Base-by-base conservation (phyloP, 176 grass and related monocot species). In the Eremochloa ophiuroides region DNA sequence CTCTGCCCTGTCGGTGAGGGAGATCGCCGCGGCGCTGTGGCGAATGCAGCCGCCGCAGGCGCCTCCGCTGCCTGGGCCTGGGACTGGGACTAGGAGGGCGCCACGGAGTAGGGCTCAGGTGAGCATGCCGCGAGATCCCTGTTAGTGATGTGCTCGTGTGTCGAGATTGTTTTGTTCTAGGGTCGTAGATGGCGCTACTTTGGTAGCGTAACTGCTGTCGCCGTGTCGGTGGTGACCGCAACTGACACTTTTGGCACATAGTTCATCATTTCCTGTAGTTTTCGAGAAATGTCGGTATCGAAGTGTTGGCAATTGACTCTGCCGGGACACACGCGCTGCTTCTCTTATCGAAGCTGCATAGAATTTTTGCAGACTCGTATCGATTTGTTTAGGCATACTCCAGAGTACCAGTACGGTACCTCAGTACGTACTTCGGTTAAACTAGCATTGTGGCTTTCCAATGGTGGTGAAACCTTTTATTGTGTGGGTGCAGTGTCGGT, bases 21-120 rank as follows among this genome's bases (percentile, higher is more conserved):
- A 83, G 82, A 84, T 94, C 37, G 91, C 78, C 33, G 71, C 77
- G 27, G 87, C 77, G 62, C 69, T 89, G 37, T 89, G 87, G 87
- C 77, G 73, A 46, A 42, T 81, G 82, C 87, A 81, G 70, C 82
- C 64, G 8, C 47, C 34, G 41, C 80, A 60, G 69, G 40, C 33
- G 33, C 33, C 58, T 30, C 71, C 71, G 26, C 83, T 50, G 11
- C 25, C 1, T 14, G 87, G 31, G 41, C 6, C 51, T 31, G 77
- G 40, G 23, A 44, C 34, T n/a, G n/a, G n/a, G n/a, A n/a, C n/a
- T n/a, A 34, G 33, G 33, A 34, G 33, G 31, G 35, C 61, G 61
- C 46, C 73, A 4, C 25, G 64, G 41, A 35, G 50, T 55, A 64
- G 42, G 18, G 40, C 75, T 41, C 64, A 89, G 34, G 34, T 35